Conservation (phyloP, 2,329 filamentous ascomycete genomes). For the Drechslerella stenobrocha region DNA sequence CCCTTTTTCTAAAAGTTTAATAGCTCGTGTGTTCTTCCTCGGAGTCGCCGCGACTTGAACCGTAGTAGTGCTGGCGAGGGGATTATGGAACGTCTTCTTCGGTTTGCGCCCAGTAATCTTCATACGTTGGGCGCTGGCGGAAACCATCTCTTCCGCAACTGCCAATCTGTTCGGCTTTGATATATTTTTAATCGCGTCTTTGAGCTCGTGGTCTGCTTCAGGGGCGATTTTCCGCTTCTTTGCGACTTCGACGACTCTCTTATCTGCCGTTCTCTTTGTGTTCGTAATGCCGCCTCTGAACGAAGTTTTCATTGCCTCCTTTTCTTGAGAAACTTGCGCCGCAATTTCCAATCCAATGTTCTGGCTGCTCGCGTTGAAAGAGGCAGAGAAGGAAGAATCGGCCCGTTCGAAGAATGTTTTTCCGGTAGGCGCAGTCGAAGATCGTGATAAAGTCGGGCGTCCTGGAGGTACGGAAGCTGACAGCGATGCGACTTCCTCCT, state of each 20-base stretch:
- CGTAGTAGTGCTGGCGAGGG: constrained; percentile 52
- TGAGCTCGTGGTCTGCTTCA: constrained; percentile 70
- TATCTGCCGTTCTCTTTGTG: constrained; percentile 39
- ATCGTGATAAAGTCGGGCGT: constrained; percentile 21
- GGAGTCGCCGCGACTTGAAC: constrained; percentile 53
- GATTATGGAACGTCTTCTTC: constrained; percentile 60
- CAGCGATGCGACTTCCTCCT: constrained; percentile 12
- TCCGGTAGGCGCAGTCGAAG: constrained; percentile 21
- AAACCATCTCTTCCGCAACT: constrained; percentile 68
- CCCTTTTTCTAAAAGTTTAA: constrained; percentile 21
- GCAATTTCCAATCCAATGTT: constrained; percentile 25
- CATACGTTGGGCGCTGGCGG: constrained; percentile 67
- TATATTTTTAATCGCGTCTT: constrained; percentile 72
- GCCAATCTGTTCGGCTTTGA: constrained; percentile 75
- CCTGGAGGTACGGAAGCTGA: constrained; percentile 23
- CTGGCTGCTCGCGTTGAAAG: constrained; percentile 26
- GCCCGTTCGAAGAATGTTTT: constrained; percentile 25
- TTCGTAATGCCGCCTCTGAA: constrained; percentile 46
- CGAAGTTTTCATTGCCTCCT: constrained; percentile 37
- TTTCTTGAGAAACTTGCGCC: constrained; percentile 39
- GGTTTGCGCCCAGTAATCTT: constrained; percentile 59
- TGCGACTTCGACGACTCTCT: constrained; percentile 35
- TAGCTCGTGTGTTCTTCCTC: constrained; percentile 47
- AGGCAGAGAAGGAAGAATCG: constrained; percentile 33
- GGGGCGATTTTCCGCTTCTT: constrained; percentile 60